These are phyloP conservation scores for Trifolium dubium DNA, from an alignment of 306 rosid genomes.

Conservation along the genomic window DNA sequence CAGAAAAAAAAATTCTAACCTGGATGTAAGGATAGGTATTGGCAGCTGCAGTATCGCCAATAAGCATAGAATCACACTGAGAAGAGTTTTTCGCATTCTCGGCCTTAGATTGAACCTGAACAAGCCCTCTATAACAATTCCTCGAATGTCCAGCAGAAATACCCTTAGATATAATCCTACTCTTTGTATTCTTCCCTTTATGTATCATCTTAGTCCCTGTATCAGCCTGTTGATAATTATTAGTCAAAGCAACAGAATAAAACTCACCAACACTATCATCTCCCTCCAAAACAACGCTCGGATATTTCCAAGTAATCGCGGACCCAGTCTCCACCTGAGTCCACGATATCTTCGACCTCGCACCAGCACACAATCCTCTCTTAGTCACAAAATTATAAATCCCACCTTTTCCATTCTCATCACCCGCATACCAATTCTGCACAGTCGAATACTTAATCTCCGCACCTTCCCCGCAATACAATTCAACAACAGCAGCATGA, in stretches of 20 bases:
- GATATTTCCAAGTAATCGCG: constrained; percentile 94
- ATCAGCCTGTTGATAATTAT: constrained; percentile 90
- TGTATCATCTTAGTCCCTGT: constrained; percentile 97
- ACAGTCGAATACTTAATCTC: constrained; percentile 94
- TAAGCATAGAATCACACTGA: constrained; percentile 96
- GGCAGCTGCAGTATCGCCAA: constrained; percentile 89
- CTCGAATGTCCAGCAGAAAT: constrained; percentile 85
- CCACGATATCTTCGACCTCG: constrained; percentile 81
- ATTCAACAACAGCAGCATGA: constrained; percentile 94
- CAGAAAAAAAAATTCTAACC: constrained; percentile 47
- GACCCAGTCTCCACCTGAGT: constrained; percentile 96
- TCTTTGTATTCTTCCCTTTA: constrained; percentile 86
- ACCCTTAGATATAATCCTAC: constrained; percentile 94
- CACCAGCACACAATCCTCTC: constrained; percentile 87
- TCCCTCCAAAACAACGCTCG: constrained; percentile 92
- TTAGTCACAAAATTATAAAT: constrained; percentile 84
- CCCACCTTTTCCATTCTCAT: constrained; percentile 85
- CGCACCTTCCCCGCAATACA: constrained; percentile 74
- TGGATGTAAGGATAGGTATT: constrained; percentile 92
- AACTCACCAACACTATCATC: constrained; percentile 90
- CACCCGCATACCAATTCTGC: constrained; percentile 97
- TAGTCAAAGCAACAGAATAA: constrained; percentile 90
- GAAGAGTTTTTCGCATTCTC: constrained; percentile 87
- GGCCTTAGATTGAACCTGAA: constrained; percentile 85
- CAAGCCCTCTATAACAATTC: constrained; percentile 93